Conservation (phyloP, 2,329 filamentous ascomycete genomes). For the Colletotrichum tabaci region DNA sequence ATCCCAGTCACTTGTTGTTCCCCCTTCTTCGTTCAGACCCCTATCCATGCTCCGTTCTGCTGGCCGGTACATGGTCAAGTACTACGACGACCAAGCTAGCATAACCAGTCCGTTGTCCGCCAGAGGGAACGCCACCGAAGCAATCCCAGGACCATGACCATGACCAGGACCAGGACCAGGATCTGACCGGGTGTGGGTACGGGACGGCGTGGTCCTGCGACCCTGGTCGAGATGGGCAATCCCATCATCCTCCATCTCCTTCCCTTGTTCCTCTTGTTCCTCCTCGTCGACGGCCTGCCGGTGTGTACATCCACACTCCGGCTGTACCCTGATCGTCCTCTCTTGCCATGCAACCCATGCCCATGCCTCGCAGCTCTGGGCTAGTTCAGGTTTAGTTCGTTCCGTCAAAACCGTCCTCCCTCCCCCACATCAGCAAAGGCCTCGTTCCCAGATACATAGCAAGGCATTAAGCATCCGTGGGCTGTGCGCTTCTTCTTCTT, state of each 20-base stretch:
- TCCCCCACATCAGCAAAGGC: conserved; percentile 51
- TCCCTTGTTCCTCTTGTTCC: conserved; percentile 5
- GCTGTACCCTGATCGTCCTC: conserved; percentile 48
- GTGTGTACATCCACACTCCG: too few relatives aligned
- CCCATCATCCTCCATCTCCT: conserved; percentile 26
- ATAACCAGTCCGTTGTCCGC: conserved; percentile 41
- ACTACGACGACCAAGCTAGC: conserved; percentile 41
- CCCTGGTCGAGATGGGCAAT: conserved; percentile 40
- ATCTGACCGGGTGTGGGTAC: conserved; percentile 39
- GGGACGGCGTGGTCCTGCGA: conserved; percentile 39
- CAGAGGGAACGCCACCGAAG: conserved; percentile 44
- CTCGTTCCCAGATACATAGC: conserved; percentile 51
- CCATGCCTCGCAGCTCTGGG: conserved; percentile 55
- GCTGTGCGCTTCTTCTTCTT: conserved; percentile 44
- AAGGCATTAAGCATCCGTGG: conserved; percentile 50
- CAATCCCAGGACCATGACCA: conserved; percentile 41
- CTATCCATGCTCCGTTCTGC: conserved; percentile 50
- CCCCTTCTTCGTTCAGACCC: conserved; percentile 45
- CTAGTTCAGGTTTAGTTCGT: conserved; percentile 57
- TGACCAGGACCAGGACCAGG: conserved; percentile 29
- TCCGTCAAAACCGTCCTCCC: conserved; percentile 52
- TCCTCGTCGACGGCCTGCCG: conserved; percentile 32
- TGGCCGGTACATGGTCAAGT: conserved; percentile 32
- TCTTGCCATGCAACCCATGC: conserved; percentile 53
- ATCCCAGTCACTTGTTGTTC: conserved; percentile 17